Evolutionary conservation across 192 early-diverging fungal genomes (phyloP).

Genomic region (Oehlia diaphana): DNA sequence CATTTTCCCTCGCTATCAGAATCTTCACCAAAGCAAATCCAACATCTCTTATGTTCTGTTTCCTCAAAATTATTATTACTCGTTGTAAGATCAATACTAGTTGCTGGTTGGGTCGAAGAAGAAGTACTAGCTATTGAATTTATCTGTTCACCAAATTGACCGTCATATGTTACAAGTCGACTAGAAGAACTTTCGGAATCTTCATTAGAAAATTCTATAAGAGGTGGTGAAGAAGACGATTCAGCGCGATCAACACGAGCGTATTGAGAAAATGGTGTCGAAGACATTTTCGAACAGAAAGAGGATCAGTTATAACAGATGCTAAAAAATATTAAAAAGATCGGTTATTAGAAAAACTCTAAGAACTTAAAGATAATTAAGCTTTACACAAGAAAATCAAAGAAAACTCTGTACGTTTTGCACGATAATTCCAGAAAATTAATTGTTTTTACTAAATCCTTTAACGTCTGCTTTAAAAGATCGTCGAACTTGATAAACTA

Average conservation of each 20-base stretch:
- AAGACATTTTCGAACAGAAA: background rate
- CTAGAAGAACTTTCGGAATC: background rate
- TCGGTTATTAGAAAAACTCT: background rate
- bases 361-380: background rate
- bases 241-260: slow-evolving; percentile 2
- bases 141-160: background rate
- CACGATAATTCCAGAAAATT: background rate
- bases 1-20: slow-evolving; percentile 59
- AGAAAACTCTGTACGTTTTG: background rate
- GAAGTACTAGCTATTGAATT: background rate
- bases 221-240: background rate
- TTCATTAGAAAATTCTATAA: background rate
- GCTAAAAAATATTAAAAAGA: background rate
- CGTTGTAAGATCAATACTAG: background rate
- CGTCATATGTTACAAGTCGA: background rate
- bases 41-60: slow-evolving; percentile 52
- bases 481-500: background rate
- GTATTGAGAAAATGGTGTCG: slow-evolving; percentile 1
- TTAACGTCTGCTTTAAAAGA: background rate
- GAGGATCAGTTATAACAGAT: background rate
- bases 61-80: slow-evolving; percentile 3
- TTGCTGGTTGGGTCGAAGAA: background rate
- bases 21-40: slow-evolving; percentile 79
- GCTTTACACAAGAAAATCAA: background rate
- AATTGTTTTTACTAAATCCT: background rate